These are phyloP conservation scores for Amauroascus niger DNA, from an alignment of 2,329 filamentous ascomycete genomes.

Conservation along the genomic window DNA sequence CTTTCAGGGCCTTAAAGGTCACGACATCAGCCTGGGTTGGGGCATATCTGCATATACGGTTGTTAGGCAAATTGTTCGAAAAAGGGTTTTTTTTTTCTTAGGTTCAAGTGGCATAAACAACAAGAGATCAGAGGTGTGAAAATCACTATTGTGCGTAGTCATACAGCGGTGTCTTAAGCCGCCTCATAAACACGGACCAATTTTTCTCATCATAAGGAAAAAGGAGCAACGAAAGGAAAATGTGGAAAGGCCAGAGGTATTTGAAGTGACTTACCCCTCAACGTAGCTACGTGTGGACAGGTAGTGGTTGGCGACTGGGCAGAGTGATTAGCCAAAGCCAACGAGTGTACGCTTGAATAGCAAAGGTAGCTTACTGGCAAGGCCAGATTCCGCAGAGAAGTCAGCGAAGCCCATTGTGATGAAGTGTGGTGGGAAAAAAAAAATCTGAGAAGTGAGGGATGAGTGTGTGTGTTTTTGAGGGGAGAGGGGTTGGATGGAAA, in stretches of 20 bases:
- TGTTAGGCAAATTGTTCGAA: slow-evolving; percentile 9
- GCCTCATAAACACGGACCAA: slow-evolving; percentile 96
- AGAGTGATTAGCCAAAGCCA: slow-evolving; percentile 20
- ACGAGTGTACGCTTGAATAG: slow-evolving; percentile 18
- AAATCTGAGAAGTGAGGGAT: slow-evolving; percentile 16
- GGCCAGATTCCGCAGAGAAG: slow-evolving; percentile 52
- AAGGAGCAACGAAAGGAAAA: slow-evolving; percentile 14
- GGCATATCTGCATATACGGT: slow-evolving; percentile 40
- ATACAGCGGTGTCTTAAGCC: slow-evolving; percentile 80
- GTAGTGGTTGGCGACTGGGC: slow-evolving; percentile 37
- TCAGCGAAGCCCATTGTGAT: slow-evolving; percentile 58
- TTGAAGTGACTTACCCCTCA: slow-evolving; percentile 56
- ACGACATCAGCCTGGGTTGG: slow-evolving; percentile 94
- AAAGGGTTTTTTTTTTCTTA: slow-evolving; percentile 6
- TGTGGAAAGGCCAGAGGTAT: slow-evolving; percentile 22
- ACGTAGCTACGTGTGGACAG: slow-evolving; percentile 63
- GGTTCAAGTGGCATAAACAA: slow-evolving; percentile 17
- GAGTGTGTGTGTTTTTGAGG: slow-evolving; percentile 20
- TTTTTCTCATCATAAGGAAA: slow-evolving; percentile 59
- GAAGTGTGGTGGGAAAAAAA: slow-evolving; percentile 18
- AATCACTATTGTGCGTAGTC: slow-evolving; percentile 61
- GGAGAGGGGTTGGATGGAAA: slow-evolving; percentile 2
- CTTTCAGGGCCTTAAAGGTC: slow-evolving; percentile 79
- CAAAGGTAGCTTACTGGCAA: slow-evolving; percentile 44
- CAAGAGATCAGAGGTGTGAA: slow-evolving; percentile 61